Evolutionary conservation across 2,329 filamentous ascomycete species (phyloP).

Genomic region (Sodiomyces alkalinus): DNA sequence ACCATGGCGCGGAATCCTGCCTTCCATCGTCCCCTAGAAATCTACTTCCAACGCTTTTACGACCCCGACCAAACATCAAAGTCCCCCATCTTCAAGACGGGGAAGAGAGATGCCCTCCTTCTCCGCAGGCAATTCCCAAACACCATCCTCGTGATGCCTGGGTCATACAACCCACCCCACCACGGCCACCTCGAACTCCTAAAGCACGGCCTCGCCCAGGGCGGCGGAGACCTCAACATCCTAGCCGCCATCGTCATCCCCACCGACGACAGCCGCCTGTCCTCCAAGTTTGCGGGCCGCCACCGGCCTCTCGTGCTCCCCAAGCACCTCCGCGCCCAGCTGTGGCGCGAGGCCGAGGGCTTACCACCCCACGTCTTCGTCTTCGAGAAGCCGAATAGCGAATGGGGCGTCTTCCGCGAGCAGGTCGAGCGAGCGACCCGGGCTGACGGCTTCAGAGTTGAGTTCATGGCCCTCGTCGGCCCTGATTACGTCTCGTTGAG

Average conservation of each 20-base stretch:
- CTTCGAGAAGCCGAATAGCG: conserved; percentile 7
- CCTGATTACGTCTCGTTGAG: conserved; percentile 11
- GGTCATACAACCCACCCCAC: conserved; percentile 23
- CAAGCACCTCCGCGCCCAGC: conserved; percentile 9
- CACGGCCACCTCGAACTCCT: conserved; percentile 18
- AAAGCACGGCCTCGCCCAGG: conserved; percentile 12
- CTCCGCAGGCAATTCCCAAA: too few species aligned
- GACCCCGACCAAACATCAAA: too few species aligned
- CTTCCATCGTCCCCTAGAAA: too few species aligned
- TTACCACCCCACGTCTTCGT: conserved; percentile 11
- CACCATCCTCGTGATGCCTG: conserved; percentile 18
- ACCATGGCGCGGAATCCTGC: too few species aligned
- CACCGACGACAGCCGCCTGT: conserved; percentile 11
- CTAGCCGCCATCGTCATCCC: conserved; percentile 16
- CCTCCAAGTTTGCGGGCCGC: conserved; percentile 9
- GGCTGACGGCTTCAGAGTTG: conserved; percentile 7
- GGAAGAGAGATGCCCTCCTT: too few species aligned
- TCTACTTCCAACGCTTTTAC: too few species aligned
- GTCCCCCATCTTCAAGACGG: too few species aligned
- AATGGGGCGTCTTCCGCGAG: conserved; percentile 7
- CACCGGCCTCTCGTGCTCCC: conserved; percentile 7
- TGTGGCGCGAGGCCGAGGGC: conserved; percentile 11
- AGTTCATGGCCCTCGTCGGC: conserved; percentile 11
- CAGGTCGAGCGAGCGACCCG: conserved; percentile 3
- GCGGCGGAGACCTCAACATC: conserved; percentile 13